Conservation (phyloP, 441 rosid genomes). For the Jatropha podagrica region DNA sequence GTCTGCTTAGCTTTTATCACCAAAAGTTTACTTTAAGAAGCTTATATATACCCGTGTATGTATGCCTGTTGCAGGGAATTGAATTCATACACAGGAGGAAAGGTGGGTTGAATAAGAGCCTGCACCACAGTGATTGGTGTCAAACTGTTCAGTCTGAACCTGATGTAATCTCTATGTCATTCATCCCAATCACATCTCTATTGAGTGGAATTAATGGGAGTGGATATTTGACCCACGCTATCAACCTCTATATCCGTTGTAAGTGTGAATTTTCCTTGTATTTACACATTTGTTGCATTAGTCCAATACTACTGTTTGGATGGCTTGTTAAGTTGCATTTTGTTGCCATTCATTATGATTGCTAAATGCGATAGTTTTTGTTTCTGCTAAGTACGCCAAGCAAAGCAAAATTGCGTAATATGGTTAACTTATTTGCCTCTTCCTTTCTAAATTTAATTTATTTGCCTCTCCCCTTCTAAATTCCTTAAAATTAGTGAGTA, state of each 20-base stretch:
- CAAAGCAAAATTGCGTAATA: too few species aligned
- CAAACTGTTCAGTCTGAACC: conserved; percentile 87
- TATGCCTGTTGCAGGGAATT: conserved; percentile 57
- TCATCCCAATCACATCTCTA: conserved; percentile 88
- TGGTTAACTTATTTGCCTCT: too few species aligned
- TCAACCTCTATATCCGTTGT: conserved; percentile 93
- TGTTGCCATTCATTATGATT: background rate
- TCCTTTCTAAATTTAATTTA: too few species aligned
- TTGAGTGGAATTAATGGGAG: conserved; percentile 91
- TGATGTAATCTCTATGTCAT: conserved; percentile 88
- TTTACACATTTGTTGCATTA: background rate
- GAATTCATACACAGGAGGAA: conserved; percentile 87
- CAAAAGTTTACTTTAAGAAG: background rate
- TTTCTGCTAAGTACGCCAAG: too few species aligned
- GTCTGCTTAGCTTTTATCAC: background rate
- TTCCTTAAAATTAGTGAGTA: too few species aligned
- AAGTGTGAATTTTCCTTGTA: conserved; percentile 34
- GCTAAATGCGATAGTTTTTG: background rate
- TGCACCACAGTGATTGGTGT: conserved; percentile 84
- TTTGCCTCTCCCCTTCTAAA: too few species aligned
- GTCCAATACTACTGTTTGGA: background rate
- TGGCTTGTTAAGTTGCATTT: background rate
- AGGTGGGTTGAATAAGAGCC: conserved; percentile 74
- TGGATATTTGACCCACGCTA: conserved; percentile 96
- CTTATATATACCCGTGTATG: background rate